Conservation (phyloP, 1,139 yeast species). For the Yamadazyma conglobata region DNA sequence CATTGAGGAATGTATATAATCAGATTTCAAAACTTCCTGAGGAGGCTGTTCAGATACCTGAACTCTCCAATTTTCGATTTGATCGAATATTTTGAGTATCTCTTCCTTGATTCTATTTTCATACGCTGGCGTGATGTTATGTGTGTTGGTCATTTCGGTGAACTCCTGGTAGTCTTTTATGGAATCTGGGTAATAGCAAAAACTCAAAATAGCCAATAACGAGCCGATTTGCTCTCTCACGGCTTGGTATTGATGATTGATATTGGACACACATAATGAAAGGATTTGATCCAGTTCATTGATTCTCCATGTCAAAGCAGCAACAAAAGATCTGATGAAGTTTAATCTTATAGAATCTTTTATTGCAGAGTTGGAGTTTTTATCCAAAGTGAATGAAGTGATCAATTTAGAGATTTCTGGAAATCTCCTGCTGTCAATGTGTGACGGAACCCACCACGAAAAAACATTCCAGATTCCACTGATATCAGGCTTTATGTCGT, state of each 20-base stretch:
- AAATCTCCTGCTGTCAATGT: conserved; percentile 65
- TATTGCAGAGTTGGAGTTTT: conserved; percentile 60
- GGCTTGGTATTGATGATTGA: conserved; percentile 65
- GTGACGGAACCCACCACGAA: conserved; percentile 70
- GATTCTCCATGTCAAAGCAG: conserved; percentile 57
- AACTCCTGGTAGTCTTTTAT: conserved; percentile 42
- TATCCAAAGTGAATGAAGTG: conserved; percentile 46
- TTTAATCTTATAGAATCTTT: conserved; percentile 62
- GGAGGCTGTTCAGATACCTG: conserved; percentile 33
- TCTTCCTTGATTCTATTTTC: conserved; percentile 4
- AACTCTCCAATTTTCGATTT: conserved; percentile 42
- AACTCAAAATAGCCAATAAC: conserved; percentile 54
- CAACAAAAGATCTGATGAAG: conserved; percentile 53
- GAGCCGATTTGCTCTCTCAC: conserved; percentile 74
- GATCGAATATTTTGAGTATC: conserved; percentile 36
- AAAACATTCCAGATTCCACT: conserved; percentile 74
- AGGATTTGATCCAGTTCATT: conserved; percentile 49
- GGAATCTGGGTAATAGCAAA: conserved; percentile 51
- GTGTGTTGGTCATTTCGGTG: conserved; percentile 31
- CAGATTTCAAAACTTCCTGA: conserved; percentile 45
- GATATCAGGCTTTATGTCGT: conserved; percentile 75
- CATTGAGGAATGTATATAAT: conserved; percentile 46
- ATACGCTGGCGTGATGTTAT: conserved; percentile 16
- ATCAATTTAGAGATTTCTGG: conserved; percentile 50
- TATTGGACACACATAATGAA: conserved; percentile 46